A percentile compares a stretch with the other conserved stretches of the same genome.
Evolutionary conservation across 768 basidiomycete species (phyloP).

Genomic region (Rubroboletus satanas): DNA sequence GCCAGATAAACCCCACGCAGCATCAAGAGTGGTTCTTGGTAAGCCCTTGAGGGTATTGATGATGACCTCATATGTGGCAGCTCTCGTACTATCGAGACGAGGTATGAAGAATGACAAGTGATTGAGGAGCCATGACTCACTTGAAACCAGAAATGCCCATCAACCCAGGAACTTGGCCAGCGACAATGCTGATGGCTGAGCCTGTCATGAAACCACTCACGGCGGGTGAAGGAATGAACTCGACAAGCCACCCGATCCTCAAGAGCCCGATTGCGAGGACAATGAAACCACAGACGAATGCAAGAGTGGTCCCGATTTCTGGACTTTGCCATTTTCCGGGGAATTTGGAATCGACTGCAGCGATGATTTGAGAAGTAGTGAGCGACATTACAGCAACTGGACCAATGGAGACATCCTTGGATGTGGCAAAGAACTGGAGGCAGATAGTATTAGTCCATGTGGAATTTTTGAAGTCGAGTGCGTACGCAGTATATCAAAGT

Average conservation of each 20-base stretch:
- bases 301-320: conserved; percentile 78
- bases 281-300: conserved; percentile 88
- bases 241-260: conserved; percentile 89
- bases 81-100: conserved; percentile 62
- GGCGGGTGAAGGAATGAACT: conserved; percentile 86
- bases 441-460: not conserved
- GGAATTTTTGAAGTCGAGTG: not conserved
- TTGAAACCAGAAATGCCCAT: conserved; percentile 86
- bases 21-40: conserved; percentile 67
- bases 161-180: conserved; percentile 83
- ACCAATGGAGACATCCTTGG: conserved; percentile 98
- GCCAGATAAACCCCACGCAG: conserved; percentile 84
- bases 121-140: conserved; percentile 41
- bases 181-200: conserved; percentile 88
- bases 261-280: conserved; percentile 86
- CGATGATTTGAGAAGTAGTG: conserved; percentile 77
- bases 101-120: not conserved
- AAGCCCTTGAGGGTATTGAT: conserved; percentile 91
- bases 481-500: conserved; percentile 78
- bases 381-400: conserved; percentile 99
- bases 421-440: conserved; percentile 85
- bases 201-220: conserved; percentile 96
- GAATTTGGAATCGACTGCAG: conserved; percentile 50
- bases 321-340: conserved; percentile 60
- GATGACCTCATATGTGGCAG: conserved; percentile 78